These are phyloP conservation scores for Citeromyces matritensis DNA, from an alignment of 805 yeast genomes.

Conservation along the genomic window DNA sequence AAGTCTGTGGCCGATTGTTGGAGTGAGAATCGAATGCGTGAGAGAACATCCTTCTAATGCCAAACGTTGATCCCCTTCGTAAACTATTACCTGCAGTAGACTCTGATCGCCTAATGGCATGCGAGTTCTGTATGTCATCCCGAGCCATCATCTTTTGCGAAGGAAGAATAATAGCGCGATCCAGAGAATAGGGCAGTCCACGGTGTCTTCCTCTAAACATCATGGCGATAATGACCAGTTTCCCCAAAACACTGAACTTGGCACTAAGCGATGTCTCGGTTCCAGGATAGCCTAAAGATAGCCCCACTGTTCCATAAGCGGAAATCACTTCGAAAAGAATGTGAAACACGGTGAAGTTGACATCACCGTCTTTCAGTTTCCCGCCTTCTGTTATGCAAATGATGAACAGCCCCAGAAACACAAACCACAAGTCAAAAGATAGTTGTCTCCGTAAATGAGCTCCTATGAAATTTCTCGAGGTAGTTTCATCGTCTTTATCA, in stretches of 20 bases:
- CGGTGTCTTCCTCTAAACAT: constrained; percentile 93
- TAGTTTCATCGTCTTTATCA: constrained; percentile 18
- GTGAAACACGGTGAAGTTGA: constrained; percentile 49
- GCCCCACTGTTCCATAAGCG: constrained; percentile 94
- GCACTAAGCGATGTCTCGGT: constrained; percentile 57
- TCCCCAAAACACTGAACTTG: constrained; percentile 58
- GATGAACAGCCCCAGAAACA: constrained; percentile 72
- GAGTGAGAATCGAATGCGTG: too few relatives aligned
- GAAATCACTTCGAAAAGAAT: constrained; percentile 80
- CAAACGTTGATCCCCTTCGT: too few relatives aligned
- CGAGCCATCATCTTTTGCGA: constrained; percentile 46
- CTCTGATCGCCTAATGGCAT: constrained; percentile 13
- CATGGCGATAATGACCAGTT: constrained; percentile 75
- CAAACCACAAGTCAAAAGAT: constrained; percentile 90
- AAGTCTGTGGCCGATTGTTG: too few relatives aligned
- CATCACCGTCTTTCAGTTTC: constrained; percentile 27
- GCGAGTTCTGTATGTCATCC: constrained; percentile 45
- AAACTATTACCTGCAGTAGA: neutral
- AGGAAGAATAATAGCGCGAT: constrained; percentile 85
- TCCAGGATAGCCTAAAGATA: constrained; percentile 72
- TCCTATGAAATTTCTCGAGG: constrained; percentile 44
- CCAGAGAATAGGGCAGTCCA: constrained; percentile 87
- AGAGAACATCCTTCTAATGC: too few relatives aligned
- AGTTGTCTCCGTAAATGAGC: constrained; percentile 84
- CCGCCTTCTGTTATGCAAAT: constrained; percentile 78